phyloP scores from a whole-genome alignment of 2,329 filamentous ascomycete genomes.

The Apiospora arundinis region DNA sequence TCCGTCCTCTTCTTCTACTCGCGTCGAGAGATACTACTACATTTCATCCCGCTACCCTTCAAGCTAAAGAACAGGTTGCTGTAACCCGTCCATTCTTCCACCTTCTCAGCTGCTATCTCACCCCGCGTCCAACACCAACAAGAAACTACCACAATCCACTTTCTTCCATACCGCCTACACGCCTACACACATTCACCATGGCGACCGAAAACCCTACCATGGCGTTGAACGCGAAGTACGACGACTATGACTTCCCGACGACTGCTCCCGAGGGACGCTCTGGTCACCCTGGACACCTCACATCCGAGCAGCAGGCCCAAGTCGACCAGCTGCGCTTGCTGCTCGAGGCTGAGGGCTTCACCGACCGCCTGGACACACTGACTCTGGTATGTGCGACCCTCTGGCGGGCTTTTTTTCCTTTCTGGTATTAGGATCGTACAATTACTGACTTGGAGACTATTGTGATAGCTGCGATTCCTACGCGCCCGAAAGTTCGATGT shows the following conservation, averaged over 20 bases:
- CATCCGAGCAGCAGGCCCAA: constrained; percentile 85
- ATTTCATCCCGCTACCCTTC: constrained; percentile 5
- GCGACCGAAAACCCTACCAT: constrained; percentile 45
- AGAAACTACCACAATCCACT: constrained; percentile 19
- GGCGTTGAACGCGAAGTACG: constrained; percentile 86
- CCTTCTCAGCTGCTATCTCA: not conserved
- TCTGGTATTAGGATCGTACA: too few relatives aligned
- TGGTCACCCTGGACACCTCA: constrained; percentile 90
- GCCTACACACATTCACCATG: constrained; percentile 29
- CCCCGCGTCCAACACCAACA: constrained; percentile 3
- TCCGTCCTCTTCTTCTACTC: not conserved
- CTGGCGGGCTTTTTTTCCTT: not conserved
- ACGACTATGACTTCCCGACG: constrained; percentile 92
- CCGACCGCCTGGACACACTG: constrained; percentile 86
- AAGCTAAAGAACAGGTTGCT: constrained; percentile 15
- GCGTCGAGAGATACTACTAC: not conserved
- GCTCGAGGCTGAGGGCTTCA: constrained; percentile 85
- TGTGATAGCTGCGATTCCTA: constrained; percentile 78
- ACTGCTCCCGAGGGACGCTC: constrained; percentile 71
- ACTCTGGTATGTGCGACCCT: constrained; percentile 72
- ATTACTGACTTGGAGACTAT: constrained; percentile 22
- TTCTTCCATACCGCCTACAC: not conserved
- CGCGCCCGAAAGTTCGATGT: constrained; percentile 96
- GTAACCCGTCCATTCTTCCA: not conserved
- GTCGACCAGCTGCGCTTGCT: constrained; percentile 83